Conservation (phyloP, 176 grass and related monocot species). For the Microstegium vimineum region DNA sequence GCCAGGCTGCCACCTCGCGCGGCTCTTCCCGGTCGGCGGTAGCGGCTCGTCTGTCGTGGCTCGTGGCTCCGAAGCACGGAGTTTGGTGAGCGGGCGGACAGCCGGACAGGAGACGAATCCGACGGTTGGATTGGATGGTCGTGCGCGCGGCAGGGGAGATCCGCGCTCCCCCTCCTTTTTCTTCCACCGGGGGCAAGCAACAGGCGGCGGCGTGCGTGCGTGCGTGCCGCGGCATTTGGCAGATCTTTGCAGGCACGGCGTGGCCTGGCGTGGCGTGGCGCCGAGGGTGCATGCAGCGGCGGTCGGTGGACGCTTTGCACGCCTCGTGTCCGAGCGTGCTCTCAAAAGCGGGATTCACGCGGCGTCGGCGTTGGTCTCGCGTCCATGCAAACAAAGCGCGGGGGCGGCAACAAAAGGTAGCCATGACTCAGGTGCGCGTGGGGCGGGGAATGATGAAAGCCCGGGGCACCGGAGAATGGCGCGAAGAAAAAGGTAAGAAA, state of each 20-base stretch:
- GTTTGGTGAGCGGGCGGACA: background rate
- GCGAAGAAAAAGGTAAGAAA: too few species aligned
- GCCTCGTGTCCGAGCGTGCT: slow-evolving; percentile 8
- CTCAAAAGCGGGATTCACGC: background rate
- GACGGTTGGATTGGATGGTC: background rate
- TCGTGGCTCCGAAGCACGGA: background rate
- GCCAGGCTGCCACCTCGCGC: slow-evolving; percentile 3
- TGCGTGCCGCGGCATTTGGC: background rate
- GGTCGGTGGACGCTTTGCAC: slow-evolving; percentile 20
- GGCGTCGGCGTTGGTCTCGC: background rate
- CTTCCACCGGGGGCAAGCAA: background rate
- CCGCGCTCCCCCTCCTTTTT: background rate
- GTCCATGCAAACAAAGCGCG: too few species aligned
- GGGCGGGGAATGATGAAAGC: background rate
- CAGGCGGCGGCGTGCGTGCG: too few species aligned
- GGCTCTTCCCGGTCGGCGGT: background rate
- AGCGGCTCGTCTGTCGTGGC: background rate
- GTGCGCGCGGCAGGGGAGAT: background rate
- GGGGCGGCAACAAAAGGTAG: background rate
- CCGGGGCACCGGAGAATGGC: background rate
- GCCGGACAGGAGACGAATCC: background rate
- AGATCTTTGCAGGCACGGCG: background rate
- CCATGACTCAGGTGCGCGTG: background rate
- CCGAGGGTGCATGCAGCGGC: background rate
- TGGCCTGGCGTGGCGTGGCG: background rate